A percentile compares a stretch with the other conserved stretches of the same genome.
These are phyloP conservation scores for Solanum clarkiae DNA, from an alignment of 257 asterid species.

Conservation along the genomic window DNA sequence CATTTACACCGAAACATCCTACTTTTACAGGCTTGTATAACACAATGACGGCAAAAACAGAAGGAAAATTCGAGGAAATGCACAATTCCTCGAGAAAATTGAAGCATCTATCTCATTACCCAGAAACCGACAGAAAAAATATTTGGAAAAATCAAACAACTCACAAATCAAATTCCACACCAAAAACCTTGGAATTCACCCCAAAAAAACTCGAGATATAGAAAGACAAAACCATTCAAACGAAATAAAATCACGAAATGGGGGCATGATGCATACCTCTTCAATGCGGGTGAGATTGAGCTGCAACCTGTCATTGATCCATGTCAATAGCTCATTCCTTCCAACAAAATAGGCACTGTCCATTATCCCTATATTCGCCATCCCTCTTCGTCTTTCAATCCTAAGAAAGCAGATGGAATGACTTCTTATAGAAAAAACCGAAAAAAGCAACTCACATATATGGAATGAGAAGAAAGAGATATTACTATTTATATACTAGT, in stretches of 20 bases:
- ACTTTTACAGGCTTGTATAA: not conserved
- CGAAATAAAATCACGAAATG: not conserved
- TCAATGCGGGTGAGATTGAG: slow-evolving; percentile 75
- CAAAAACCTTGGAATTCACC: not conserved
- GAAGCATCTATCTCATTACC: not conserved
- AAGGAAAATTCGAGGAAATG: not conserved
- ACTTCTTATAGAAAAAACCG: not conserved
- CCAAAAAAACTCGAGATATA: not conserved
- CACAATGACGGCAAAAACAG: not conserved
- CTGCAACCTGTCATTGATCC: slow-evolving; percentile 80
- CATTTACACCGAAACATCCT: not conserved
- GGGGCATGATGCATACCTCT: slow-evolving; percentile 34
- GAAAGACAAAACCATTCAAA: not conserved
- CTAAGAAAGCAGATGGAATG: not conserved
- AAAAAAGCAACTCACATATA: not conserved
- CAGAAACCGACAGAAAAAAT: not conserved
- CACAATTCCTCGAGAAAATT: not conserved
- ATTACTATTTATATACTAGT: not conserved
- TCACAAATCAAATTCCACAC: not conserved
- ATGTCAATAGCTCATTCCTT: slow-evolving; percentile 70
- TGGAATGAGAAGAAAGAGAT: not conserved
- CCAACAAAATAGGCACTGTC: slow-evolving; percentile 90
- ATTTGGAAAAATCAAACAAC: not conserved
- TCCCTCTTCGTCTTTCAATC: not conserved
- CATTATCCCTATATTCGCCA: slow-evolving; percentile 92